Conservation (phyloP, 352 stramenopile genomes). For the Globisporangium paddicum region DNA sequence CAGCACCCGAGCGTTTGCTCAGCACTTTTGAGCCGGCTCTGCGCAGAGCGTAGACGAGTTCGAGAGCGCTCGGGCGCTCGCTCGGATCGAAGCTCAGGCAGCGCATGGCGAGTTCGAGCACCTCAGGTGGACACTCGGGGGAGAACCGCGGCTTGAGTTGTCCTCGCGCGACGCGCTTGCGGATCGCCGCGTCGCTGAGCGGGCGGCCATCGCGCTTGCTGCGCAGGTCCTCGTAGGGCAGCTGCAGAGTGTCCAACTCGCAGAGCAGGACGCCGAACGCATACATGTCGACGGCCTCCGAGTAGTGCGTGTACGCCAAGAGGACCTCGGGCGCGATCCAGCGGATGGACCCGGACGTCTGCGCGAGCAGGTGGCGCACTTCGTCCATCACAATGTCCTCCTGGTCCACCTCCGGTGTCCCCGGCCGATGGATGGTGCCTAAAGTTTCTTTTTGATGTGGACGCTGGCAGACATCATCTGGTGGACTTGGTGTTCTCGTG, state of each 20-base stretch:
- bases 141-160: constrained; percentile 27
- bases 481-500: neutral
- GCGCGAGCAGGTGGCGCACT: constrained; percentile 17
- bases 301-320: constrained; percentile 17
- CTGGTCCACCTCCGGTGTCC: neutral
- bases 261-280: constrained; percentile 19
- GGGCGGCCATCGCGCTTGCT: constrained; percentile 3
- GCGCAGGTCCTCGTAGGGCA: constrained; percentile 14
- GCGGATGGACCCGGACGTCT: constrained; percentile 7
- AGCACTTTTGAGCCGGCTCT: constrained; percentile 15
- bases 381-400: constrained; percentile 13
- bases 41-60: constrained; percentile 17
- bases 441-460: neutral
- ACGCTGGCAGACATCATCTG: neutral
- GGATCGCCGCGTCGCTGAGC: constrained; percentile 19
- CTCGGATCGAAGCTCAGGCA: constrained; percentile 31
- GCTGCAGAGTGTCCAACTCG: constrained; percentile 20
- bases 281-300: constrained; percentile 20
- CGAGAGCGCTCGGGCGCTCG: constrained; percentile 21
- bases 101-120: constrained; percentile 21
- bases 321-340: constrained; percentile 22
- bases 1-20: constrained; percentile 13
- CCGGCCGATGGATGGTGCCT: neutral
- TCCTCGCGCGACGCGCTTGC: constrained; percentile 24
- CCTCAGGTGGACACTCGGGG: constrained; percentile 18